phyloP scores from a whole-genome alignment of 257 asterid genomes.

The Thymus mandschuricus region DNA sequence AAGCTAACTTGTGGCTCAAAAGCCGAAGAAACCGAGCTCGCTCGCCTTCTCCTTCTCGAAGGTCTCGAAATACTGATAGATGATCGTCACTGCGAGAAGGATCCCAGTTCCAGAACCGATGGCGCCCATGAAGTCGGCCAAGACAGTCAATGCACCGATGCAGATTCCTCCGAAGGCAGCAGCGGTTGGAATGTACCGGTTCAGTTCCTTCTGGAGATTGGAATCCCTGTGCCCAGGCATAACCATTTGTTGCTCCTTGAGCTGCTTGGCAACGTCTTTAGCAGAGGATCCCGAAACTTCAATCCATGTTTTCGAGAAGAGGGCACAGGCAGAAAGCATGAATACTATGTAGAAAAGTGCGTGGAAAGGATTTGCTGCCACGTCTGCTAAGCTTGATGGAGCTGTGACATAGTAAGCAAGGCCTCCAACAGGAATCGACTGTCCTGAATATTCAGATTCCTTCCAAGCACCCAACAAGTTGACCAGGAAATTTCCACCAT shows the following conservation, averaged over 20 bases:
- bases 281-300: constrained; percentile 82
- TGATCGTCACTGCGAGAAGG: constrained; percentile 70
- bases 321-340: constrained; percentile 75
- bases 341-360: constrained; percentile 65
- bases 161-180: constrained; percentile 84
- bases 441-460: constrained; percentile 70
- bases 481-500: constrained; percentile 62
- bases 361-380: constrained; percentile 71
- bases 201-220: constrained; percentile 67
- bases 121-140: constrained; percentile 80
- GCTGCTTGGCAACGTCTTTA: constrained; percentile 74
- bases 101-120: constrained; percentile 82
- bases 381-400: constrained; percentile 72
- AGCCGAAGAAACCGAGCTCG: constrained; percentile 76
- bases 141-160: constrained; percentile 71
- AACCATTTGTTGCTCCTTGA: constrained; percentile 90
- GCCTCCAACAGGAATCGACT: constrained; percentile 72
- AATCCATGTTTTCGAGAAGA: constrained; percentile 76
- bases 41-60: constrained; percentile 80
- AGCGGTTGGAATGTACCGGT: constrained; percentile 72
- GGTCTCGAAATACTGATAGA: constrained; percentile 76
- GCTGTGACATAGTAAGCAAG: constrained; percentile 75
- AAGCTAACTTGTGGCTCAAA: constrained; percentile 35
- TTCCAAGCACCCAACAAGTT: constrained; percentile 66
- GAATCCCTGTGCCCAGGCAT: constrained; percentile 80